Percentiles rank a stretch among this genome's conserved stretches.
Conservation (phyloP, 2,329 filamentous ascomycete genomes). For the Colletotrichum navitas region DNA sequence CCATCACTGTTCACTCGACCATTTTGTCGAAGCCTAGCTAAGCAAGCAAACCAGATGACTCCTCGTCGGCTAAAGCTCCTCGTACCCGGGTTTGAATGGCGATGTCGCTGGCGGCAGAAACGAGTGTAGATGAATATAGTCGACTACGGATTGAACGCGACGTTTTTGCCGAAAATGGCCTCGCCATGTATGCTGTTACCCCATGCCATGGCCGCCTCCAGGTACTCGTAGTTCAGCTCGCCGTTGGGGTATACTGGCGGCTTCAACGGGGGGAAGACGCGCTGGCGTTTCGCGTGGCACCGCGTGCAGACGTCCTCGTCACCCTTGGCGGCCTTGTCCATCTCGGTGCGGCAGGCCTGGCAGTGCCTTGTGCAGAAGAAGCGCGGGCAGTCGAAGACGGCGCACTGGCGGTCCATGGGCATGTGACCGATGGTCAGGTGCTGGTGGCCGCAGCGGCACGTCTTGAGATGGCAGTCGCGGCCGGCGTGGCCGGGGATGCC, state of each 20-base stretch:
- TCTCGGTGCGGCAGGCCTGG: constrained; percentile 21
- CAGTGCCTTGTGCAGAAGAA: constrained; percentile 35
- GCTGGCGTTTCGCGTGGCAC: constrained; percentile 4
- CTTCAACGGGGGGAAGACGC: neutral
- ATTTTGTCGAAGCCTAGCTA: no score
- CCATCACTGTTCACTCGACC: no score
- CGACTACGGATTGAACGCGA: neutral
- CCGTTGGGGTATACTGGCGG: neutral
- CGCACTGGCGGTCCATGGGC: constrained; percentile 15
- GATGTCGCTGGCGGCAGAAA: neutral
- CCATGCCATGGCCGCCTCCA: constrained; percentile 8
- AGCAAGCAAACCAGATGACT: no score
- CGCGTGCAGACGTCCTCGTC: constrained; percentile 1
- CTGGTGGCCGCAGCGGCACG: constrained; percentile 52
- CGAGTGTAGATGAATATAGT: neutral
- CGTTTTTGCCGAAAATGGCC: constrained; percentile 4
- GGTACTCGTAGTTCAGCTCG: constrained; percentile 3
- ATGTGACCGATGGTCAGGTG: constrained; percentile 48
- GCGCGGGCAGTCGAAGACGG: constrained; percentile 9
- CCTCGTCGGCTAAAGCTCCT: no score
- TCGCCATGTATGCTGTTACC: constrained; percentile 11
- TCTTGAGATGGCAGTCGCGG: constrained; percentile 50
- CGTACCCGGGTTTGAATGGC: neutral
- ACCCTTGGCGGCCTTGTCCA: neutral
- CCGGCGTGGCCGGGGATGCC: constrained; percentile 54